These are phyloP conservation scores for Bonia amplexicaulis DNA, from an alignment of 176 grass and related monocot genomes.

Conservation along the genomic window DNA sequence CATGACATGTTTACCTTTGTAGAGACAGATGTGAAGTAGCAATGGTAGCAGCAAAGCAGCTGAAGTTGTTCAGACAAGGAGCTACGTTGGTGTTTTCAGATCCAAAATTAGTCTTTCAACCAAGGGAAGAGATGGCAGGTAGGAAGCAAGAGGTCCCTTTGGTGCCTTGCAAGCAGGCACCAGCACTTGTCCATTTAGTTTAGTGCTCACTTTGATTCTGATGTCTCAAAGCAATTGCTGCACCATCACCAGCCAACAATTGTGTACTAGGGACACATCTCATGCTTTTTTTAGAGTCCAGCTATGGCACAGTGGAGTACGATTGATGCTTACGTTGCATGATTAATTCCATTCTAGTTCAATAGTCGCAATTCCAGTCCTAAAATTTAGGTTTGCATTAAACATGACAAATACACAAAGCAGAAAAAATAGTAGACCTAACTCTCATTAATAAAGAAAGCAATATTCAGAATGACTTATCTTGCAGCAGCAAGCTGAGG, in stretches of 20 bases:
- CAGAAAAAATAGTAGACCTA: neutral
- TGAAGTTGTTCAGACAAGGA: conserved; percentile 1
- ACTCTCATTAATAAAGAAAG: conserved; percentile 8
- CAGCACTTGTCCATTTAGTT: conserved; percentile 24
- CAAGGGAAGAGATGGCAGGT: conserved; percentile 21
- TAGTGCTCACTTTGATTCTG: conserved; percentile 12
- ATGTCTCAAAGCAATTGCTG: conserved; percentile 16
- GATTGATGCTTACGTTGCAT: conserved; percentile 12
- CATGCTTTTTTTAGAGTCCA: neutral
- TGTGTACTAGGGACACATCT: neutral
- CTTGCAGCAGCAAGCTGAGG: neutral
- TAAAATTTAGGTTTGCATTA: conserved; percentile 1
- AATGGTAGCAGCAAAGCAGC: neutral
- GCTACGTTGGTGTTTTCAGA: conserved; percentile 25
- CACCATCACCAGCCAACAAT: conserved; percentile 13
- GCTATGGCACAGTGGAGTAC: neutral
- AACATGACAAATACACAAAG: neutral
- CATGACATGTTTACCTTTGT: conserved; percentile 16
- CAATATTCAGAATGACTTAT: neutral
- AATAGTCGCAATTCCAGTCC: neutral
- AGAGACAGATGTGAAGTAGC: conserved; percentile 11
- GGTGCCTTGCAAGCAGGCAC: conserved; percentile 25
- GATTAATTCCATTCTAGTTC: conserved; percentile 16
- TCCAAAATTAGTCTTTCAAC: neutral
- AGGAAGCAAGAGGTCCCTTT: conserved; percentile 31